Evolutionary conservation across 768 basidiomycete genomes (phyloP), one percentile per base, ranked within the genome.

Genomic region (Cystobasidium ongulense): DNA sequence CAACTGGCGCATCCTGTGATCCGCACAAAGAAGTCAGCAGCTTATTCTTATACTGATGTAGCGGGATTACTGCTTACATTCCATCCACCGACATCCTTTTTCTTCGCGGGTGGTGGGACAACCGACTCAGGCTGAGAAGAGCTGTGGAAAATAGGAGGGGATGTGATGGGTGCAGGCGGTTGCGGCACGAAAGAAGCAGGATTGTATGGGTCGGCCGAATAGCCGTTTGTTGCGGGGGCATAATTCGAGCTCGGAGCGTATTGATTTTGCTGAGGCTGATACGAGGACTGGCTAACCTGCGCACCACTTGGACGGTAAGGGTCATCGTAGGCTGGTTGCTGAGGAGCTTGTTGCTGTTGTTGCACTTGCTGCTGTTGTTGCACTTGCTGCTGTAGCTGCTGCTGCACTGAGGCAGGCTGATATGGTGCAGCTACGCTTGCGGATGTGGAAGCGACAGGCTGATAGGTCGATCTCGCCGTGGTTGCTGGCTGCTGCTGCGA

Each of bases 51-150:
- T 59, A 5, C 65, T 53, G n/a, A 29, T 36, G 8, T 64, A 36
- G 17, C 31, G 78, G 77, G 15, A 86, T 75, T 5, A 83, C 0
- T 92, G 92, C 0, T 92, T 87, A 81, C 94, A 78, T 97, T 97
- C 92, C 93, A 97, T 0, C 92, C 92, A 18, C 88, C 86, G 33
- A 88, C 87, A 63, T 82, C 81, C 63, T 89, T 89, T 33, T 83
- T 82, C 74, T 84, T 84, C 63, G 77, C 77, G 23, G 81, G 78
- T 7, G 80, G 81, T 52, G 87, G 86, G 35, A 87, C 87, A 1
- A 87, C 86, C 0, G 86, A 84, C 61, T 83, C 81, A 57, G 84
- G 83, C 5, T 84, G 79, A 0, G 81, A 81, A 0, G 80, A 33
- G 27, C 35, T 31, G 15, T 43, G 64, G 52, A 38, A 39, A 17